Conservation (phyloP, 179 eudicot species). For the Pouteria campechiana region DNA sequence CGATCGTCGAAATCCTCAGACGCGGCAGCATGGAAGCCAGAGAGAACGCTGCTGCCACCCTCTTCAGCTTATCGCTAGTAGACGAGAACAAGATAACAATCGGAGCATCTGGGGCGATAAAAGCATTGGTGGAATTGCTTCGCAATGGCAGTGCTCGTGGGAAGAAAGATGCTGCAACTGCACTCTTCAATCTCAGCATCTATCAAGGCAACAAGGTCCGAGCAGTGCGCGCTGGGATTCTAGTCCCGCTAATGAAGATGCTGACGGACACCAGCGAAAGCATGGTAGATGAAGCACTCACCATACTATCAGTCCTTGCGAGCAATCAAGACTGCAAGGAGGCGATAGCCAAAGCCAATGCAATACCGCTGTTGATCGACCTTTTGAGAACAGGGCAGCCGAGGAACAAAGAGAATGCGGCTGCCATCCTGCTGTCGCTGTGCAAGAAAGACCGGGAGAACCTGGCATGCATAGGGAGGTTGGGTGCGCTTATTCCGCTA, state of each 20-base stretch:
- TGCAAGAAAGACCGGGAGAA: constrained; percentile 33
- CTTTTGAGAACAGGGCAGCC: constrained; percentile 33
- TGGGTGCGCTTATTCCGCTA: constrained; percentile 35
- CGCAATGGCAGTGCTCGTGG: constrained; percentile 28
- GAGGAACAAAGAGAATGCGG: constrained; percentile 36
- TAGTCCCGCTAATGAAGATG: constrained; percentile 24
- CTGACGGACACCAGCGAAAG: constrained; percentile 22
- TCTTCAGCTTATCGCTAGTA: constrained; percentile 38
- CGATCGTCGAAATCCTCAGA: constrained; percentile 37
- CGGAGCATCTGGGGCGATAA: constrained; percentile 44
- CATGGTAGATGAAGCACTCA: constrained; percentile 42
- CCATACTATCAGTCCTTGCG: constrained; percentile 39
- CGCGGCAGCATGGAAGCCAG: constrained; percentile 35
- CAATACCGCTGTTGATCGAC: constrained; percentile 33
- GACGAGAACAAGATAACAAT: constrained; percentile 47
- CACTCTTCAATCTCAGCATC: constrained; percentile 38
- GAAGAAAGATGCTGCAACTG: constrained; percentile 53
- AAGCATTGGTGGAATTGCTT: constrained; percentile 35
- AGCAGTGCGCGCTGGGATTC: constrained; percentile 45
- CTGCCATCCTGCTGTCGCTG: constrained; percentile 34
- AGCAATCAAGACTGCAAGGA: constrained; percentile 36
- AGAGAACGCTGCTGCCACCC: constrained; percentile 50
- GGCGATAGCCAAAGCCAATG: constrained; percentile 29
- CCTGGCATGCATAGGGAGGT: constrained; percentile 30
- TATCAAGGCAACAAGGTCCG: constrained; percentile 48